phyloP scores from a whole-genome alignment of 2,329 filamentous ascomycete genomes.

The Cytospora piceicola region DNA sequence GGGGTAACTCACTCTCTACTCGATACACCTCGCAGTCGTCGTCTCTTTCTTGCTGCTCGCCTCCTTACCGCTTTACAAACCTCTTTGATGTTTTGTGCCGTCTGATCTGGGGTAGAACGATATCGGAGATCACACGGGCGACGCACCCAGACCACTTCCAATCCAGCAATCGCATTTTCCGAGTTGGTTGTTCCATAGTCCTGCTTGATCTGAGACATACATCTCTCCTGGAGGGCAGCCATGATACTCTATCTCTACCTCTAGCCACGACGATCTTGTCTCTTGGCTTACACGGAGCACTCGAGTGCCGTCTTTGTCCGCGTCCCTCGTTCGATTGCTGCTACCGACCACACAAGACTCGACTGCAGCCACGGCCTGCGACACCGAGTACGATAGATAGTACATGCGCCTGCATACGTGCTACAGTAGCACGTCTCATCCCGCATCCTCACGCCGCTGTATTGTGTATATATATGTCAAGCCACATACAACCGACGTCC shows the following conservation, averaged over 20 bases:
- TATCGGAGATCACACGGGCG: slow-evolving; percentile 15
- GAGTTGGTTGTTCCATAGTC: slow-evolving; percentile 20
- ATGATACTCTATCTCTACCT: slow-evolving; percentile 23
- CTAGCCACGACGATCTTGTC: slow-evolving; percentile 19
- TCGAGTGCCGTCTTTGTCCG: slow-evolving; percentile 4
- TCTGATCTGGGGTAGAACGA: slow-evolving; percentile 18
- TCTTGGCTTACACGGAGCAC: slow-evolving; percentile 10
- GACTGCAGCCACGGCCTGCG: slow-evolving; percentile 13
- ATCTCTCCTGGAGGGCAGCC: slow-evolving; percentile 23
- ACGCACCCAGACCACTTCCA: not conserved
- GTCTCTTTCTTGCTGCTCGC: not conserved
- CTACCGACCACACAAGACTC: slow-evolving; percentile 17
- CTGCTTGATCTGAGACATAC: slow-evolving; percentile 32
- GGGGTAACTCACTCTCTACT: not conserved
- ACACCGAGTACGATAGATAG: slow-evolving; percentile 26
- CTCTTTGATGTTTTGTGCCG: slow-evolving; percentile 15
- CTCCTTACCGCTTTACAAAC: slow-evolving; percentile 1
- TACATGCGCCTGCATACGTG: slow-evolving; percentile 31
- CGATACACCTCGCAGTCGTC: not conserved
- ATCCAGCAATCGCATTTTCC: slow-evolving; percentile 22
- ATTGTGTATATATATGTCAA: slow-evolving; percentile 28
- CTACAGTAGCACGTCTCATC: slow-evolving; percentile 29
- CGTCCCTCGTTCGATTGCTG: not conserved
- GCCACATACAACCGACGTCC: slow-evolving; percentile 28
- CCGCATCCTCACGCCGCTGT: slow-evolving; percentile 28